These are phyloP conservation scores for Bremia lactucae DNA, from an alignment of 352 stramenopile species.

Conservation along the genomic window DNA sequence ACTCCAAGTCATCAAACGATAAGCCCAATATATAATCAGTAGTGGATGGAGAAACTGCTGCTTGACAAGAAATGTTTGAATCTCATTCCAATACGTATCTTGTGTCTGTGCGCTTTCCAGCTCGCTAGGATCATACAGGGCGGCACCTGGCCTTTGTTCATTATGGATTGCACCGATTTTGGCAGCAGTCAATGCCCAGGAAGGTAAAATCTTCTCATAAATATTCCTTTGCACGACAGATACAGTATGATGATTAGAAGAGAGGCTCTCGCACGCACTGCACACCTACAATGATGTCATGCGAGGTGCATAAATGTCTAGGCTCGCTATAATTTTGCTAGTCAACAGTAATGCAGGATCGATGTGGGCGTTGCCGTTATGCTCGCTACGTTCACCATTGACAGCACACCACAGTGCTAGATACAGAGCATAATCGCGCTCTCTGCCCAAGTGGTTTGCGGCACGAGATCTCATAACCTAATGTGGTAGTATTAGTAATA, in stretches of 20 bases:
- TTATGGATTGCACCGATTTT: constrained; percentile 15
- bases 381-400: constrained; percentile 2
- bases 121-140: constrained; percentile 49
- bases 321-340: constrained; percentile 17
- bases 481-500: neutral
- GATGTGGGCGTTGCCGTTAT: neutral
- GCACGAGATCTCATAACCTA: constrained; percentile 64
- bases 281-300: constrained; percentile 19
- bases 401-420: constrained; percentile 30
- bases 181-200: constrained; percentile 29
- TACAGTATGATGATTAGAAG: neutral
- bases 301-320: constrained; percentile 14
- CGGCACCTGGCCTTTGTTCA: constrained; percentile 3
- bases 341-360: constrained; percentile 16
- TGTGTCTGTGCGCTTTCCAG: constrained; percentile 58
- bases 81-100: constrained; percentile 73
- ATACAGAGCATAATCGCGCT: constrained; percentile 61
- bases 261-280: neutral
- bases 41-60: constrained; percentile 56
- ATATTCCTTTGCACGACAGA: constrained; percentile 15
- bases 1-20: constrained; percentile 56
- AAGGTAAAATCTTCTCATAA: constrained; percentile 26
- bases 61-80: constrained; percentile 50
- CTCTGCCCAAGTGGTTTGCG: constrained; percentile 41
- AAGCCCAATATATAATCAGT: constrained; percentile 54